Evolutionary conservation across 2,329 filamentous ascomycete species (phyloP), one percentile per base, ranked within the genome.

Genomic region (Aspergillus pseudoviridinutans): DNA sequence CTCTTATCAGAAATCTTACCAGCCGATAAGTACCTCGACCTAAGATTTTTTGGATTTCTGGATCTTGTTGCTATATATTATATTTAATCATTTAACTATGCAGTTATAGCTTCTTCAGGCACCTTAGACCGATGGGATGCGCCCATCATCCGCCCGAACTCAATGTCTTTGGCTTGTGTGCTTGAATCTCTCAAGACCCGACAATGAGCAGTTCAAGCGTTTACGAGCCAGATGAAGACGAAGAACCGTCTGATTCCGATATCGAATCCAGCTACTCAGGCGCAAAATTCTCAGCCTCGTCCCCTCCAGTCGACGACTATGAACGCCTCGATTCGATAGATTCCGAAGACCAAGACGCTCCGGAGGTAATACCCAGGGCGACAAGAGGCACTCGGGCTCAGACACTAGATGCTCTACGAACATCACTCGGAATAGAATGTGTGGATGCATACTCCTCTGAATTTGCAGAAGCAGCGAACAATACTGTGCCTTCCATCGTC

Each of bases 391-490:
- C 59, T 7, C 62, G 61, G 8, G 55, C 50, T 27, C 52, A 58
- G 25, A 58, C 57, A 14, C 55, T 64, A 10, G 57, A 58, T 22
- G 50, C 53, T n/a, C 47, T 66, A 32, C 56, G 55, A 14, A 42
- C n/a, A 49, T 57, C 59, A 58, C 55, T 79, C 6, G 72, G 74
- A 32, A 65, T 65, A n/a, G 71, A 68, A n/a, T 82, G 82, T 58
- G 79, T 76, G 56, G 76, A 81, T 46, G 73, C 75, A 25, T 86
- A 86, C 63, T 73, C 75, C 20, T 62, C 77, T 14, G 61, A 85
- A 1, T 71, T 84, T 29, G 87, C 89, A 61, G 72, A 76, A 24
- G 82, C 84, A 28, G 84, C 88, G 54, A 70, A 79, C n/a, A 67
- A 67, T 28, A 25, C 63, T 17, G 17, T 57, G n/a, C 54, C 57